Conservation (phyloP, 2,329 filamentous ascomycete species). For the Colletotrichum somersetense region DNA sequence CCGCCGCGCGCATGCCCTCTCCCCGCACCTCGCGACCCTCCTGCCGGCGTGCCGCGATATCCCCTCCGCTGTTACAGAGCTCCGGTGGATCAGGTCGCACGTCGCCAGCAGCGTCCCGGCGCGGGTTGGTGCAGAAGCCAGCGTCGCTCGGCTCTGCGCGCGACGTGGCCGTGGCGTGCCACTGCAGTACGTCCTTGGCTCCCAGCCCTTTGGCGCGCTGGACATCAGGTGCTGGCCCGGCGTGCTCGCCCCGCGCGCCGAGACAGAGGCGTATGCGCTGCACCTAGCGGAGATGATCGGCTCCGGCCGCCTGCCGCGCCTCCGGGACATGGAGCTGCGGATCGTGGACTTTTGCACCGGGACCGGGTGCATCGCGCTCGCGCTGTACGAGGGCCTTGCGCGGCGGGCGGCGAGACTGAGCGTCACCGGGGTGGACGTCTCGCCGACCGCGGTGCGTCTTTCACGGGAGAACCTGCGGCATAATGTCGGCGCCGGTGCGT, state of each 20-base stretch:
- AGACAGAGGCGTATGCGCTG: conserved; percentile 77
- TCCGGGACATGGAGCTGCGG: conserved; percentile 56
- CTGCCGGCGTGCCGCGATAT: conserved; percentile 74
- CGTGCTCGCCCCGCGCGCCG: conserved; percentile 87
- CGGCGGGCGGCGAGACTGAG: conserved; percentile 56
- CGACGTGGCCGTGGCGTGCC: conserved; percentile 74
- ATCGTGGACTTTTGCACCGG: conserved; percentile 92
- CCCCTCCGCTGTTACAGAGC: conserved; percentile 73
- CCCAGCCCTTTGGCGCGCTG: conserved; percentile 87
- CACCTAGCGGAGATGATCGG: conserved; percentile 63
- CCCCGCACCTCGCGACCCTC: conserved; percentile 69
- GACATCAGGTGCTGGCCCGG: conserved; percentile 82
- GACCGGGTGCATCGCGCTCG: conserved; percentile 88
- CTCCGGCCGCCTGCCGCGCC: conserved; percentile 39
- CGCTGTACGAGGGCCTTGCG: conserved; percentile 74
- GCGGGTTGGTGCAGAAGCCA: background rate
- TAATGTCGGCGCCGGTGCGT: conserved; percentile 54
- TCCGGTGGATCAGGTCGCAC: conserved; percentile 79
- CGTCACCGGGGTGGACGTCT: conserved; percentile 82
- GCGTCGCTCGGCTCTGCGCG: conserved; percentile 56
- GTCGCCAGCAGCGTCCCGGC: conserved; percentile 51
- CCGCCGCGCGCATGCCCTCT: conserved; percentile 64
- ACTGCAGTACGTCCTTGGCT: conserved; percentile 89
- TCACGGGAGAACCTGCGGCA: conserved; percentile 72
- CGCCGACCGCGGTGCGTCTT: conserved; percentile 72